These are phyloP conservation scores for Flaveria ramosissima DNA, from an alignment of 129 eudicot genomes.

Conservation along the genomic window DNA sequence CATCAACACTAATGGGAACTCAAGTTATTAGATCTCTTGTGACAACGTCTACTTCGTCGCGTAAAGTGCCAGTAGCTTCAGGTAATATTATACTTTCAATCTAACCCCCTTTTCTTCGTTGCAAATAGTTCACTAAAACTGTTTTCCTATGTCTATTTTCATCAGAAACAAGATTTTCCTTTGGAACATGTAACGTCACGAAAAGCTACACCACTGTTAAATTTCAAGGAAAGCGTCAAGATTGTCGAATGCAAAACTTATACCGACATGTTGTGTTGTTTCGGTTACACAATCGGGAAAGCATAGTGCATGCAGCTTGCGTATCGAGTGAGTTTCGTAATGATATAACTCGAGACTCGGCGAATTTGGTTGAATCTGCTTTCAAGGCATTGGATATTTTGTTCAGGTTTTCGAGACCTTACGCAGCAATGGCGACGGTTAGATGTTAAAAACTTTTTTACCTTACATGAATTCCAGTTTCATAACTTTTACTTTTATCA, in stretches of 20 bases:
- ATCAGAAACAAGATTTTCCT: constrained; percentile 17
- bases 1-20: constrained; percentile 17
- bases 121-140: background rate
- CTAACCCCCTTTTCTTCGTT: background rate
- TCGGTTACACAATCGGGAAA: background rate
- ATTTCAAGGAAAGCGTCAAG: background rate
- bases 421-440: constrained; percentile 40
- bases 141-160: background rate
- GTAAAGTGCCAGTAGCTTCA: background rate
- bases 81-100: background rate
- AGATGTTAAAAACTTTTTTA: background rate
- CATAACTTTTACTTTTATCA: too few species aligned
- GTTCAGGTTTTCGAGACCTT: constrained; percentile 42
- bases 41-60: background rate
- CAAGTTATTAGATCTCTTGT: background rate
- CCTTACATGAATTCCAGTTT: too few species aligned
- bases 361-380: constrained; percentile 7
- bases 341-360: background rate
- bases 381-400: constrained; percentile 17
- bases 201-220: constrained; percentile 5
- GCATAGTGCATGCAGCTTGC: background rate
- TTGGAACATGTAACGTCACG: constrained; percentile 2
- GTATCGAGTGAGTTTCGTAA: background rate
- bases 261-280: background rate
- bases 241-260: background rate